These are phyloP conservation scores for Lachancea quebecensis DNA, from an alignment of 805 yeast genomes.

Conservation along the genomic window DNA sequence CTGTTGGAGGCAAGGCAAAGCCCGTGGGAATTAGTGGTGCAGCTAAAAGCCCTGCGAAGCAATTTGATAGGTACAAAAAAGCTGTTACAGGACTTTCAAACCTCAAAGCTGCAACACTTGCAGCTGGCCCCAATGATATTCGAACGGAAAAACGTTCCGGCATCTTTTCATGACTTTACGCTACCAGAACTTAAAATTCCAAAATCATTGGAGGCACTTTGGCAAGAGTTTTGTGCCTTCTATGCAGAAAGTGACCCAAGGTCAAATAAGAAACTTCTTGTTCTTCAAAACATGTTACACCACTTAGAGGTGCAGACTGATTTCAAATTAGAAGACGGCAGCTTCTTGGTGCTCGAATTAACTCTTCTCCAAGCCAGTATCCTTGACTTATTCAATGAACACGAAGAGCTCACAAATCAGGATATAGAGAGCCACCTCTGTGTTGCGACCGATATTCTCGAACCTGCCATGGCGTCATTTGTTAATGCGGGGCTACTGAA, in stretches of 20 bases:
- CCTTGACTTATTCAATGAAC: conserved; percentile 20
- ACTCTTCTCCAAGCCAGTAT: conserved; percentile 25
- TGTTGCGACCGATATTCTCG: conserved; percentile 3
- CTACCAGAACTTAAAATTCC: conserved; percentile 13
- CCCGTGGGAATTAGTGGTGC: not conserved
- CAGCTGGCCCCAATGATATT: conserved; percentile 16
- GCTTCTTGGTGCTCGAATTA: conserved; percentile 17
- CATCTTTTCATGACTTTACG: conserved; percentile 9
- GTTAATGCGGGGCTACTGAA: conserved; percentile 12
- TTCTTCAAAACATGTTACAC: conserved; percentile 22
- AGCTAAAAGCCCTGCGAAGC: conserved; percentile 1
- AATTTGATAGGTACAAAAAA: not conserved
- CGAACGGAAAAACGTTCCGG: conserved; percentile 19
- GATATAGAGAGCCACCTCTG: conserved; percentile 5
- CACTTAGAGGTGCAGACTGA: conserved; percentile 26
- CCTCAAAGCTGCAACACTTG: not conserved
- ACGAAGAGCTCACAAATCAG: conserved; percentile 8
- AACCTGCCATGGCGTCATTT: conserved; percentile 19
- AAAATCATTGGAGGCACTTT: conserved; percentile 10
- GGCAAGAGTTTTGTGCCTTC: conserved; percentile 13
- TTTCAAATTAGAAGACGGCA: conserved; percentile 11
- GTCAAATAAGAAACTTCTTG: conserved; percentile 13
- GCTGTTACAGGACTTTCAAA: not conserved
- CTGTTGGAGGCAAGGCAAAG: not conserved
- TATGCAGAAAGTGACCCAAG: conserved; percentile 10